These are phyloP conservation scores for Vaucheria bursata DNA, from an alignment of 352 stramenopile genomes.

Conservation along the genomic window DNA sequence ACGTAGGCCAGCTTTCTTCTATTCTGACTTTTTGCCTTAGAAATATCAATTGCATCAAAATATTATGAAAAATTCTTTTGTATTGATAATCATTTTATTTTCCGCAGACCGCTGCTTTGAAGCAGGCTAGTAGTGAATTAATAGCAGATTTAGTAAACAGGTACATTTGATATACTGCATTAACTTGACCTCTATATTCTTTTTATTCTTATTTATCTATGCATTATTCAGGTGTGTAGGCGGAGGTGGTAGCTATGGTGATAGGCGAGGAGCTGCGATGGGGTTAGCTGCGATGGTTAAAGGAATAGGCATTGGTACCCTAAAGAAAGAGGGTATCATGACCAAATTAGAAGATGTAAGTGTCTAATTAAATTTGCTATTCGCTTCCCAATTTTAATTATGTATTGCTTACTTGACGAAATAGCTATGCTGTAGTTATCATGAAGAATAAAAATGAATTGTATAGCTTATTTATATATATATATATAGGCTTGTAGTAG, in stretches of 20 bases:
- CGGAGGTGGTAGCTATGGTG: slow-evolving; percentile 38
- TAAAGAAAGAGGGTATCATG: slow-evolving; percentile 97
- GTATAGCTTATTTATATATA: no score
- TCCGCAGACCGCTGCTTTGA: slow-evolving; percentile 46
- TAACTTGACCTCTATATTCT: no score
- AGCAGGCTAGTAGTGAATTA: no score
- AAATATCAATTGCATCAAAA: not conserved
- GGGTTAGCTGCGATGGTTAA: slow-evolving; percentile 97
- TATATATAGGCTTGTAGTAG: not conserved
- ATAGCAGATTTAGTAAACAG: no score
- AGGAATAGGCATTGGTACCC: slow-evolving; percentile 90
- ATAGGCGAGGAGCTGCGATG: slow-evolving; percentile 76
- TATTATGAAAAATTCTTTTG: not conserved
- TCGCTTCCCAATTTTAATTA: no score
- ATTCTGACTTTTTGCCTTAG: not conserved
- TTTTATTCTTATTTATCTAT: no score
- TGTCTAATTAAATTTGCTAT: slow-evolving; percentile 27
- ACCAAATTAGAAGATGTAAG: slow-evolving; percentile 66
- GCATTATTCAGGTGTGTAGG: slow-evolving; percentile 16
- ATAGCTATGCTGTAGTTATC: not conserved
- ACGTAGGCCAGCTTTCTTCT: not conserved
- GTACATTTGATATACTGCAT: no score
- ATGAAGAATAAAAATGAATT: no score
- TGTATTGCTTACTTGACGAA: not conserved
- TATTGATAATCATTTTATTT: not conserved